Conservation (phyloP, 345 rosid genomes). For the Salix caprea region DNA sequence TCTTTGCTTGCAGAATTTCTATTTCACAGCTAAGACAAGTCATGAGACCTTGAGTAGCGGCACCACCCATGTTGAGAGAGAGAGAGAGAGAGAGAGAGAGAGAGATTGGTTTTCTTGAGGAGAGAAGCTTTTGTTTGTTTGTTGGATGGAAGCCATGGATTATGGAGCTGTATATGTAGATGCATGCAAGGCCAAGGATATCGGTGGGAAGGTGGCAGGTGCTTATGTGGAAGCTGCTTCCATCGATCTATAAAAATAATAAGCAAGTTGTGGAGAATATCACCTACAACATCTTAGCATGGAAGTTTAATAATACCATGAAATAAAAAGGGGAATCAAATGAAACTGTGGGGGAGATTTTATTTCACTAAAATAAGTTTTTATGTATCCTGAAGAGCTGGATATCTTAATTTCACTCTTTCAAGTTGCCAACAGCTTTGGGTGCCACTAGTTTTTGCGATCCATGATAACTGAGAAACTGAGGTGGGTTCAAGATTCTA, state of each 20-base stretch:
- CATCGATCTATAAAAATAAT: not conserved
- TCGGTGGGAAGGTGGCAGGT: not conserved
- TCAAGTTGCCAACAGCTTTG: not conserved
- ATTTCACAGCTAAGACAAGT: constrained; percentile 51
- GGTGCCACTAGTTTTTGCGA: not conserved
- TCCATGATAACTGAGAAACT: not conserved
- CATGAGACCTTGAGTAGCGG: constrained; percentile 3
- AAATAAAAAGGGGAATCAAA: not conserved
- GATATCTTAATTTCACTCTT: constrained; percentile 7
- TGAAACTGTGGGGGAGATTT: constrained; percentile 15
- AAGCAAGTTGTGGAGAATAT: not conserved
- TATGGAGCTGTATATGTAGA: not conserved
- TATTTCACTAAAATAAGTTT: constrained; percentile 1
- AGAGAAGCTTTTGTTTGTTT: not conserved
- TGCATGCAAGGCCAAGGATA: not conserved
- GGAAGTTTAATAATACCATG: not conserved
- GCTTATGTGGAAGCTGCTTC: constrained; percentile 4
- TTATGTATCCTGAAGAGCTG: not conserved
- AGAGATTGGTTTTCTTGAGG: not conserved
- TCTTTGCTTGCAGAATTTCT: constrained; percentile 61
- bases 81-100: not conserved
- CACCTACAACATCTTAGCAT: constrained; percentile 7
- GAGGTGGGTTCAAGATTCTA: not conserved
- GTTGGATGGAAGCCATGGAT: constrained; percentile 4
- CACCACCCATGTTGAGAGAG: constrained; percentile 30